Evolutionary conservation across 2,329 filamentous ascomycete species (phyloP), one percentile per base, ranked within the genome.

Genomic region (Ophiostoma australiae): DNA sequence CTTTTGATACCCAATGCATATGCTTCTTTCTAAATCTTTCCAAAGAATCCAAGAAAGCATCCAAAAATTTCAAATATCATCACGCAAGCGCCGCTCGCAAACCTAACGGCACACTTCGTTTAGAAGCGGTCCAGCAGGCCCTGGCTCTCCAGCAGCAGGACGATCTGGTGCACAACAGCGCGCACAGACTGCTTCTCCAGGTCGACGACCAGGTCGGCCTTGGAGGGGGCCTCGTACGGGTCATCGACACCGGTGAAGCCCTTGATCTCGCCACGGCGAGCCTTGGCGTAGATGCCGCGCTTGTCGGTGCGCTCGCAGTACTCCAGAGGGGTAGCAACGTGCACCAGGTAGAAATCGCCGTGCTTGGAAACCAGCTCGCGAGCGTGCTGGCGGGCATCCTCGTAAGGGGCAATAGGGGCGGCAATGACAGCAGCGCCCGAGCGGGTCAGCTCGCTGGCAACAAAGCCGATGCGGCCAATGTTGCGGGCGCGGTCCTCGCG

Each of bases 161-260:
- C 87, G 77, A 99, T 98, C 86, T 98, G 92, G 84, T 99, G 95
- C 70, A 99, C 95, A 73, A 94, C 94, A 72, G 91, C 95, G 78
- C 95, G 87, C 67, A 98, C 94, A 75, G 89, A 91, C 81, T 92
- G 93, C 86, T 91, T 95, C 82, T 91, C 90, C 71, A 90, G 80
- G 80, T 98, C 91, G 55, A 98, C 94, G 5, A 89, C 88, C 75
- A 99, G 84, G 79, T 98, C 89, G 41, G 94, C 87, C 82, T 94
- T 93, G 75, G 82, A 77, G 11, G 95, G 95, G 31, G 81, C 79
- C 89, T 99, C 95, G 79, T 99, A 99, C 68, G 95, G 94, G 83
- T 98, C 94, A 79, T 98, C 94, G 71, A 99, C 93, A 77, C 95
- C 95, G 8, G 95, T 99, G 87, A 99, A 99, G 74, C 94, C 94